phyloP scores from a whole-genome alignment of 176 grass and related monocot species.

The Tuctoria greenei region DNA sequence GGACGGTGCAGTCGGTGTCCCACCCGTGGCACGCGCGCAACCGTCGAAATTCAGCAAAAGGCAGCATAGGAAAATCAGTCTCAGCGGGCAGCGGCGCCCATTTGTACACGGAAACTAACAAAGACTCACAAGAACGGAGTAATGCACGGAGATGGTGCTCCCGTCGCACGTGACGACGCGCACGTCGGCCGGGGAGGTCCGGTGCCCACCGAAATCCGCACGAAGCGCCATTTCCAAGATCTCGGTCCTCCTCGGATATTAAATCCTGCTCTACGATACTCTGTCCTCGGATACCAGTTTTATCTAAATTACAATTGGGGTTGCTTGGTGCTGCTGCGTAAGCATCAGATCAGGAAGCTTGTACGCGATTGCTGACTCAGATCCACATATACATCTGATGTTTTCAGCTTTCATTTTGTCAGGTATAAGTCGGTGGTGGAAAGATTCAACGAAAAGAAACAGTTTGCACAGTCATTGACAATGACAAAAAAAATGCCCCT shows the following conservation, averaged over 20 bases:
- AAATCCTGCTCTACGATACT: neutral
- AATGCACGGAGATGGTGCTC: constrained; percentile 47
- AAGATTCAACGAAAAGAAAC: neutral
- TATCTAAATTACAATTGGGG: neutral
- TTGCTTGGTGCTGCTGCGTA: neutral
- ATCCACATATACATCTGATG: constrained; percentile 26
- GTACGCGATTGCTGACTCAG: constrained; percentile 4
- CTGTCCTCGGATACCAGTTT: neutral
- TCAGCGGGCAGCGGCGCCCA: neutral
- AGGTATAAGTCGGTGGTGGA: neutral
- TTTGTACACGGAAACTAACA: neutral
- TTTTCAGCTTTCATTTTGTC: neutral
- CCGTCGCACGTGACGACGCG: constrained; percentile 67
- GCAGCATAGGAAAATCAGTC: neutral
- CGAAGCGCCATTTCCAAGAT: neutral
- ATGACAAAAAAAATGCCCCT: neutral
- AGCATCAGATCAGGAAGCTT: constrained; percentile 20
- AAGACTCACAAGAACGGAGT: constrained; percentile 59
- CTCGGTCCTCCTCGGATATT: neutral
- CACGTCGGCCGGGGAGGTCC: constrained; percentile 45
- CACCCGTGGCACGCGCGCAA: constrained; percentile 1
- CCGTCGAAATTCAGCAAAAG: neutral
- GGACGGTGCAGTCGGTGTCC: constrained; percentile 34
- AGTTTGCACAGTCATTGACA: neutral
- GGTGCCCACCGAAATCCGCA: neutral